phyloP scores from a whole-genome alignment of 2,329 filamentous ascomycete species.

The Tolypocladium capitatum region DNA sequence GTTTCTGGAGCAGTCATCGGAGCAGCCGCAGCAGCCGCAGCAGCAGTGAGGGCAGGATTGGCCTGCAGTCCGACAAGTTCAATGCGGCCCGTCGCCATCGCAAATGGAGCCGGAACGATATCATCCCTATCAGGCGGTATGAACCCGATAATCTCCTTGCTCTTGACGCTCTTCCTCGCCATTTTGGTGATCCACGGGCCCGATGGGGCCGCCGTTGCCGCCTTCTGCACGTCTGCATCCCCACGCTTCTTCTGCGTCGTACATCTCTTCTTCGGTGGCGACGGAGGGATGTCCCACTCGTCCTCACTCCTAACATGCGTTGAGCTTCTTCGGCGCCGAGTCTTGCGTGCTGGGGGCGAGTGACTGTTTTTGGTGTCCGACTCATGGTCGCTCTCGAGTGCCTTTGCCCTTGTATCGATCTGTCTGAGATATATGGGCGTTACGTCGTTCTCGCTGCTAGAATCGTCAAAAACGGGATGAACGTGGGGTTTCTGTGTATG shows the following conservation, averaged over 20 bases:
- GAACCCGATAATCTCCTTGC: constrained; percentile 34
- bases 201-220: not conserved
- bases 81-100: constrained; percentile 4
- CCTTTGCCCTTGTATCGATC: not conserved
- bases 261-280: not conserved
- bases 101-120: constrained; percentile 7
- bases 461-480: not conserved
- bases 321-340: not conserved
- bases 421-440: not conserved
- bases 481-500: not conserved
- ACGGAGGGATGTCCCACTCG: constrained; percentile 1
- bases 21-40: not conserved
- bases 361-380: not conserved
- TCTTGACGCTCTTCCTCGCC: constrained; percentile 28
- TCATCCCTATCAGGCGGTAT: constrained; percentile 8
- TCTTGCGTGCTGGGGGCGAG: not conserved
- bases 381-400: not conserved
- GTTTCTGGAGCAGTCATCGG: not conserved
- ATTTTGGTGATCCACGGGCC: constrained; percentile 26
- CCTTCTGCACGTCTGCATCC: not conserved
- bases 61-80: constrained; percentile 2
- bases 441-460: constrained; percentile 1
- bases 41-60: not conserved
- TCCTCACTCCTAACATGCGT: not conserved
- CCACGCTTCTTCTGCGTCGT: not conserved